phyloP scores from a whole-genome alignment of 192 early-diverging fungal species.

The Backusella australiensis region DNA sequence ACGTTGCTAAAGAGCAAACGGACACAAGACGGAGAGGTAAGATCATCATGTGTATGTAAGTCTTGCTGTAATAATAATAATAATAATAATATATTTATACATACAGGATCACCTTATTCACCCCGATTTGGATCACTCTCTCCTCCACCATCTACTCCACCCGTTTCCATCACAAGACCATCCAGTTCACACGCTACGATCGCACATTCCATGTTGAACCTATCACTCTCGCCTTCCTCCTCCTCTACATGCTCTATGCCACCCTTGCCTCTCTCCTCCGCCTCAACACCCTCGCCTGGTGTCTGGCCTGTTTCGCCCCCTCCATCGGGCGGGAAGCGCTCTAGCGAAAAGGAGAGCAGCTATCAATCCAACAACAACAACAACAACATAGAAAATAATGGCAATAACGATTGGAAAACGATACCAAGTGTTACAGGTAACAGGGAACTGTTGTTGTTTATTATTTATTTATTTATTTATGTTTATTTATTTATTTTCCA shows the following conservation, averaged over 20 bases:
- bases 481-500: neutral
- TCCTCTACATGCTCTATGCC: slow-evolving; percentile 14
- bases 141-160: slow-evolving; percentile 9
- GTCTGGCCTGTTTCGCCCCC: slow-evolving; percentile 10
- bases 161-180: slow-evolving; percentile 16
- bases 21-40: slow-evolving; percentile 22
- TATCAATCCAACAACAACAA: neutral
- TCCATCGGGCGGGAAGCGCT: neutral
- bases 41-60: neutral
- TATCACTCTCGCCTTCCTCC: slow-evolving; percentile 24
- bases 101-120: slow-evolving; percentile 11
- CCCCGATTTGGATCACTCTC: slow-evolving; percentile 18
- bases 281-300: slow-evolving; percentile 19
- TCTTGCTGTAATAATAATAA: too few relatives aligned
- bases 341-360: neutral
- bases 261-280: neutral
- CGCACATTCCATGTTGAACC: slow-evolving; percentile 30
- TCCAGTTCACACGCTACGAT: slow-evolving; percentile 19
- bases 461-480: neutral
- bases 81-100: neutral
- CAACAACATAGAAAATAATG: neutral
- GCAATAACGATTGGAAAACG: slow-evolving; percentile 17
- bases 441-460: neutral
- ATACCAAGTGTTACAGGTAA: slow-evolving; percentile 40
- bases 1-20: slow-evolving; percentile 33